A percentile compares a stretch with the other conserved stretches of the same genome.
phyloP scores from a whole-genome alignment of 495 filamentous ascomycete species.

The Podospora tetraspora region DNA sequence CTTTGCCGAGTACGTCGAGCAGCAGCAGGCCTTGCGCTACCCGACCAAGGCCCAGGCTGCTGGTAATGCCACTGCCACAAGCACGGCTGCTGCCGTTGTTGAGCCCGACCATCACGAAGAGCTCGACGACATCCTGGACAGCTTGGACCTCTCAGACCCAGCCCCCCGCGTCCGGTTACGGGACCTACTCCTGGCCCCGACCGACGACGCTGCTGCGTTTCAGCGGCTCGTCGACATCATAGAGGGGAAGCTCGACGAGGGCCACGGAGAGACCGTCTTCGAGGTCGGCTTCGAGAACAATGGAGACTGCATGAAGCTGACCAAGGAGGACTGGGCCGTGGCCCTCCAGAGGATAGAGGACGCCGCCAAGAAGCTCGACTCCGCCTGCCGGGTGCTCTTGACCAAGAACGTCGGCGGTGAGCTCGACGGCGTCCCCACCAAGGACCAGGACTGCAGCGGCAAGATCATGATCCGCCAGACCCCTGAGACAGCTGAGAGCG shows the following conservation, averaged over 20 bases:
- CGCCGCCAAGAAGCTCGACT: conserved; percentile 59
- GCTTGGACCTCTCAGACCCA: conserved; percentile 73
- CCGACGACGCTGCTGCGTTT: conserved; percentile 49
- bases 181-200: conserved; percentile 64
- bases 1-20: conserved; percentile 95
- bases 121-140: conserved; percentile 80
- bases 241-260: conserved; percentile 67
- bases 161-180: conserved; percentile 64
- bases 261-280: conserved; percentile 85
- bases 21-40: conserved; percentile 71
- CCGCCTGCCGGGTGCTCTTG: conserved; percentile 72
- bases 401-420: conserved; percentile 86
- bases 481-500: conserved; percentile 70
- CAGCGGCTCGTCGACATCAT: conserved; percentile 60
- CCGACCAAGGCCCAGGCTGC: conserved; percentile 31
- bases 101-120: conserved; percentile 72
- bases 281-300: conserved; percentile 90
- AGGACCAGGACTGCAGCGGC: conserved; percentile 66
- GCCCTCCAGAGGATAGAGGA: conserved; percentile 63
- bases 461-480: conserved; percentile 77
- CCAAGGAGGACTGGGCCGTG: conserved; percentile 70
- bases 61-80: not conserved
- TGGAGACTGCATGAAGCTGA: conserved; percentile 83
- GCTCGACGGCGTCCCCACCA: conserved; percentile 61
- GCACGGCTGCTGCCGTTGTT: conserved; percentile 32